These are phyloP conservation scores for Russula brevipes DNA, from an alignment of 768 basidiomycete species.

Conservation along the genomic window DNA sequence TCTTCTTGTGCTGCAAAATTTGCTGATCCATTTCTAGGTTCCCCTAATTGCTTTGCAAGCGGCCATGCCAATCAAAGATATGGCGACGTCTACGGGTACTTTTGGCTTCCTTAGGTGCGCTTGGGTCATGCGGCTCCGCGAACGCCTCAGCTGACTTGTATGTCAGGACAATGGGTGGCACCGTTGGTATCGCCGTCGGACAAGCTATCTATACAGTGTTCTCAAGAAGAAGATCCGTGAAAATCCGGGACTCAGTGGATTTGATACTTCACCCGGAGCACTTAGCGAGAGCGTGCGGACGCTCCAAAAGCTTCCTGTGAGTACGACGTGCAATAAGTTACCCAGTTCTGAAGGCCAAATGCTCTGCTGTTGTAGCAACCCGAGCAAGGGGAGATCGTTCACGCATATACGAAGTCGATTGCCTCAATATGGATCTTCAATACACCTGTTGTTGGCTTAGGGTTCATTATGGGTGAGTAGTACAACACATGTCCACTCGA, in stretches of 20 bases:
- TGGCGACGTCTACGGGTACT: slow-evolving; percentile 74
- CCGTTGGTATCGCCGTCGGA: slow-evolving; percentile 68
- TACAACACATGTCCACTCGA: neutral
- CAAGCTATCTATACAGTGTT: slow-evolving; percentile 66
- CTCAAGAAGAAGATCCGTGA: slow-evolving; percentile 28
- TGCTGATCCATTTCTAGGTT: slow-evolving; percentile 34
- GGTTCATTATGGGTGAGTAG: slow-evolving; percentile 31
- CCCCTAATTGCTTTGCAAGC: slow-evolving; percentile 76
- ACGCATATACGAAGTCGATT: slow-evolving; percentile 36
- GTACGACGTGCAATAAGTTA: neutral
- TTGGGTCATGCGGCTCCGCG: neutral
- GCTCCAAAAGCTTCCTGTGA: slow-evolving; percentile 27
- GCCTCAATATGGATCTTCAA: slow-evolving; percentile 40
- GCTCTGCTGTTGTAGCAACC: slow-evolving; percentile 27
- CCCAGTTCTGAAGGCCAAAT: neutral
- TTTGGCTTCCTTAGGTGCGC: slow-evolving; percentile 64
- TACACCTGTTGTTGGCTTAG: slow-evolving; percentile 31
- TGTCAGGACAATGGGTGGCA: slow-evolving; percentile 63
- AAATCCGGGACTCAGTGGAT: neutral
- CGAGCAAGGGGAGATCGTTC: slow-evolving; percentile 33
- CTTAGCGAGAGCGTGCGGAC: slow-evolving; percentile 30
- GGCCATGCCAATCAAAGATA: slow-evolving; percentile 81
- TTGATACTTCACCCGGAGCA: slow-evolving; percentile 26
- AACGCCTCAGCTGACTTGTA: slow-evolving; percentile 7
- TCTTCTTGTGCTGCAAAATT: neutral